A percentile compares a stretch with the other conserved stretches of the same genome.
phyloP scores from a whole-genome alignment of 2,329 filamentous ascomycete genomes.

The Colletotrichum sp. region DNA sequence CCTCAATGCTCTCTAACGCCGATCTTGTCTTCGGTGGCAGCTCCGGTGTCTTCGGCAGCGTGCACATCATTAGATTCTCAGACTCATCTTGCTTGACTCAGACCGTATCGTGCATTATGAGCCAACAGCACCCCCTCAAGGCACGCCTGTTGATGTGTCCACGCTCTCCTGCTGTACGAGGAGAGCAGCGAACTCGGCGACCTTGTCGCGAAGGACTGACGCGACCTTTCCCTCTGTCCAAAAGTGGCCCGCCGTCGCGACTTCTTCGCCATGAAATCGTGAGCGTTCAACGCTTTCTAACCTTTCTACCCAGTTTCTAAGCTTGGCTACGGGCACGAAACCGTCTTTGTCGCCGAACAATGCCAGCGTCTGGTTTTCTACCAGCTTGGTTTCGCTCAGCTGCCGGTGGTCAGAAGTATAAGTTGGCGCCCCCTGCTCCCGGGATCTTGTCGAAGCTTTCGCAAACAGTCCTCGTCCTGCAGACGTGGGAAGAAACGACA shows the following conservation, averaged over 20 bases:
- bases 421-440: slow-evolving; percentile 11
- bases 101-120: not conserved
- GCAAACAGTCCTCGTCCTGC: slow-evolving; percentile 20
- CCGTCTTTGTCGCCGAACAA: slow-evolving; percentile 78
- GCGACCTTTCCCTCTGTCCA: slow-evolving; percentile 62
- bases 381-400: slow-evolving; percentile 58
- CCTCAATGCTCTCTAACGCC: not conserved
- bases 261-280: slow-evolving; percentile 51
- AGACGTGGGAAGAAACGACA: slow-evolving; percentile 54
- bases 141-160: not conserved
- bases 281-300: slow-evolving; percentile 50
- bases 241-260: slow-evolving; percentile 65
- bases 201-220: slow-evolving; percentile 34
- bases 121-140: not conserved
- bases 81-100: not conserved
- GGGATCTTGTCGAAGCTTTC: not conserved
- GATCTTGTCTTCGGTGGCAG: not conserved
- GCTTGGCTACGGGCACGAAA: slow-evolving; percentile 71
- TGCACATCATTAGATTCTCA: not conserved
- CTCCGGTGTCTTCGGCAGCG: not conserved
- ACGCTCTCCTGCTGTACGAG: slow-evolving; percentile 13
- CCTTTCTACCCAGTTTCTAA: slow-evolving; percentile 68
- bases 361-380: slow-evolving; percentile 66
- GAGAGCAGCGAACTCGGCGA: slow-evolving; percentile 29
- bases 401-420: slow-evolving; percentile 6